A percentile compares a stretch with the other conserved stretches of the same genome.
phyloP scores from a whole-genome alignment of 306 rosid species.

The Phaseolus lunatus region DNA sequence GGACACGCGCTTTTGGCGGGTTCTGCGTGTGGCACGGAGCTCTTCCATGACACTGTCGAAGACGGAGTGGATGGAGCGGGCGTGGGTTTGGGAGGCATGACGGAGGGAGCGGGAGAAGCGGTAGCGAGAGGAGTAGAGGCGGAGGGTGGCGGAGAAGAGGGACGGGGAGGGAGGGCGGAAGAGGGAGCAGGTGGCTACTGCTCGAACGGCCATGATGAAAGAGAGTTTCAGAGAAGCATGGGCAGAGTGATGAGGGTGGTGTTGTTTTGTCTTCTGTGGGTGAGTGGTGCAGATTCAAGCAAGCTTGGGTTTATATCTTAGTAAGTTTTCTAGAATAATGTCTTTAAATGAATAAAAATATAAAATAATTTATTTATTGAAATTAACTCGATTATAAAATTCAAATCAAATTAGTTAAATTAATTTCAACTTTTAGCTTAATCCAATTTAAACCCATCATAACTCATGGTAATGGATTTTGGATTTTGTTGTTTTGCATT shows the following conservation, averaged over 20 bases:
- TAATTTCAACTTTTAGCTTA: too few species aligned
- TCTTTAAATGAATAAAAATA: too few species aligned
- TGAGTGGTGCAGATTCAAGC: constrained; percentile 1
- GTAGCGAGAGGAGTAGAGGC: constrained; percentile 42
- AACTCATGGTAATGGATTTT: too few species aligned
- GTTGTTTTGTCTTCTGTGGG: background rate
- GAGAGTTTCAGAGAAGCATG: constrained; percentile 26
- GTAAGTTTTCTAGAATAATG: too few species aligned
- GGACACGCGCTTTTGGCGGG: constrained; percentile 56
- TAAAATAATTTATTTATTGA: too few species aligned
- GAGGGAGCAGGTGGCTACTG: constrained; percentile 63
- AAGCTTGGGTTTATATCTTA: too few species aligned
- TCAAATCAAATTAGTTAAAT: too few species aligned
- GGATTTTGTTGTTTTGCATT: too few species aligned
- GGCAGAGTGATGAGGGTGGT: background rate
- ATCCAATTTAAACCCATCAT: too few species aligned
- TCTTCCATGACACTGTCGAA: constrained; percentile 73
- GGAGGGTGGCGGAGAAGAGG: constrained; percentile 49
- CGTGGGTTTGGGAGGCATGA: background rate
- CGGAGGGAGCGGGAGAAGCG: constrained; percentile 31
- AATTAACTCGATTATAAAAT: too few species aligned
- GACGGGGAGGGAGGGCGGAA: constrained; percentile 64
- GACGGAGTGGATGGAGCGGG: constrained; percentile 62
- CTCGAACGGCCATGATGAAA: constrained; percentile 71
- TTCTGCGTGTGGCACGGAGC: constrained; percentile 57